Base-by-base conservation (phyloP, 2,329 filamentous ascomycete genomes). In the Teratosphaeriaceae sp. region DNA sequence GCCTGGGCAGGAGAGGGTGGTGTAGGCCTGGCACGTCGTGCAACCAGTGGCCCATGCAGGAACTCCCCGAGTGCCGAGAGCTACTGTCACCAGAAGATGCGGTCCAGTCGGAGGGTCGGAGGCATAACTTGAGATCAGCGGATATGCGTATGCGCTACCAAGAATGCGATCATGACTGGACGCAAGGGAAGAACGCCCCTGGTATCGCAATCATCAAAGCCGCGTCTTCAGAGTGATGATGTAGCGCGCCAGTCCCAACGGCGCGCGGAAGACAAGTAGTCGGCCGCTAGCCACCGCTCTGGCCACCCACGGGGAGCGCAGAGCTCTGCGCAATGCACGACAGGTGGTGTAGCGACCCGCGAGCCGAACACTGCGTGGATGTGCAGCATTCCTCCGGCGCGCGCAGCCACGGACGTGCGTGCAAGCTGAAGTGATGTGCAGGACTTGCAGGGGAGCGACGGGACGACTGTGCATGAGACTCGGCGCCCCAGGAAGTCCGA, bases 361-460 rank as follows among this genome's bases (percentile, higher is more conserved):
- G n/a, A n/a, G n/a, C n/a, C n/a, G n/a, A n/a, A n/a, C n/a, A n/a
- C n/a, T n/a, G n/a, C n/a, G n/a, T n/a, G n/a, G n/a, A 27, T 13
- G 24, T 13, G 13, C 24, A 27, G 24, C 24, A 8, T 27, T 27
- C 8, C 18, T 21, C 21, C 35, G 35, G 24, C 24, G 19, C 20
- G 11, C 19, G 22, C n/a, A 24, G 35, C 21, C 35, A 38, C 22
- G 8, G 21, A 38, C n/a, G n/a, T 13, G 35, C 18, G 20, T 23
- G 35, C n/a, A 15, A 18, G 34, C 12, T 7, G 16, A 20, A 18
- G 20, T 38, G 35, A 38, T 38, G 35, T 38, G 35, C 35, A 38
- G 22, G 35, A 38, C 31, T 34, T 20, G 31, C 31, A 34, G 31
- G 9, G 9, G 29, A 31, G 29, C 29, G 13, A 13, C 8, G 24